These are phyloP conservation scores for Penicillium roqueforti DNA, from an alignment of 495 filamentous ascomycete species.

Conservation along the genomic window DNA sequence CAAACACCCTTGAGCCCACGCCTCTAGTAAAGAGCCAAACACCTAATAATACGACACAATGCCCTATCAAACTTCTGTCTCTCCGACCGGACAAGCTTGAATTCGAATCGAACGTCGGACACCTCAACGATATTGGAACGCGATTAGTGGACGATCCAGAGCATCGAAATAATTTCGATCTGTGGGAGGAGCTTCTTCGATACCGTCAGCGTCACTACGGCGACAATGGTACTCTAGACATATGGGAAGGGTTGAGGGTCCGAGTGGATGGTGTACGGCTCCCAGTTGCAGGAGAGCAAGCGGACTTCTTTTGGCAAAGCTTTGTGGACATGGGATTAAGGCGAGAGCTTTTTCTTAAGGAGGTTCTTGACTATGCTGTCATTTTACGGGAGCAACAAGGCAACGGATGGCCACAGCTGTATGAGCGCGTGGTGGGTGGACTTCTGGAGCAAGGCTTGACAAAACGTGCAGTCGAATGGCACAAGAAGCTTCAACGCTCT, in stretches of 20 bases:
- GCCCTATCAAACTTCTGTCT: constrained; percentile 12
- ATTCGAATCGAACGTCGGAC: constrained; percentile 52
- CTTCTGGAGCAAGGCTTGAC: constrained; percentile 36
- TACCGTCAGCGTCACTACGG: constrained; percentile 60
- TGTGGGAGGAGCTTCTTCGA: constrained; percentile 64
- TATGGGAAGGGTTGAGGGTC: constrained; percentile 59
- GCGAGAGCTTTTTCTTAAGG: constrained; percentile 43
- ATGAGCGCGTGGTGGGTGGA: constrained; percentile 46
- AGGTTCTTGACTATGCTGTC: constrained; percentile 53
- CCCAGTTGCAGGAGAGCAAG: constrained; percentile 45
- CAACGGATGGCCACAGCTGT: constrained; percentile 44
- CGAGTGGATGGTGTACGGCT: constrained; percentile 40
- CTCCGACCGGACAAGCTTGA: constrained; percentile 35
- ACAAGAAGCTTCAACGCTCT: constrained; percentile 34
- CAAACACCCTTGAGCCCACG: neutral
- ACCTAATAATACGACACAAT: neutral
- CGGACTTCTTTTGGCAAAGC: constrained; percentile 53
- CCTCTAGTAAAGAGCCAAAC: neutral
- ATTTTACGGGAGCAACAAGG: constrained; percentile 44
- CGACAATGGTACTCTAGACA: constrained; percentile 50
- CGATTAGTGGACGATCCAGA: constrained; percentile 53
- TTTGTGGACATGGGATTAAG: constrained; percentile 50
- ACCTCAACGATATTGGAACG: constrained; percentile 29
- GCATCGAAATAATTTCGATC: constrained; percentile 47
- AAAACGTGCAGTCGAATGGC: constrained; percentile 45